Evolutionary conservation across 805 yeast species (phyloP), one percentile per base, ranked within the genome.

Genomic region (Kuraishia piskuri): DNA sequence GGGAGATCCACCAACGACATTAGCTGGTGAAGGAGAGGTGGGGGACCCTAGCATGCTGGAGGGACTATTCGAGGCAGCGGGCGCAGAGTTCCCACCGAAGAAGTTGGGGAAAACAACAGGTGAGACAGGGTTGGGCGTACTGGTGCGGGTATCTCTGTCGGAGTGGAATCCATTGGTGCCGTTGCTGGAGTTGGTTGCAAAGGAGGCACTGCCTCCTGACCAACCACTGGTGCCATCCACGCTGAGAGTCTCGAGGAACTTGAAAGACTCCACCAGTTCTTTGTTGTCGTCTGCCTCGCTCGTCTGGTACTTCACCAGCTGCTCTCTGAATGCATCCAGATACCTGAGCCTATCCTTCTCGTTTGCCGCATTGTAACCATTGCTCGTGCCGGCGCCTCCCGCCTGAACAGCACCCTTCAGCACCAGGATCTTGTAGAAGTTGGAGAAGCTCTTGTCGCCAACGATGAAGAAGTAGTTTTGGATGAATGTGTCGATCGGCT

Each of bases 401-500:
- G n/a, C 71, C 54, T 22, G 72, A 60, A 54, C 64, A 62, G 50
- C 56, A 7, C 86, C 85, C 64, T 88, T 88, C 55, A 88, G 71
- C 22, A 74, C 77, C 52, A 89, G 69, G 2, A 89, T 69, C 61
- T 86, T 88, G 55, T 68, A 66, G 63, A 88, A 88, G 63, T 89
- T 89, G 10, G 67, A 65, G 25, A 79, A 68, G 23, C 82, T 79
- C 49, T 75, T 74, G 67, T 89, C 96, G 7, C 84, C 84, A 51
- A 89, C 74, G 14, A 86, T 69, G 53, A 75, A 73, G 62, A 88
- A 79, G 65, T 89, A 89, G 61, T 76, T 80, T 49, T 80, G 78
- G 1, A 87, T 81, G 22, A 88, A 75, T 8, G 74, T 76, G 52
- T 77, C 80, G 53, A 78, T 76, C n/a, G 95, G 95, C n/a, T 79